Evolutionary conservation across 805 yeast genomes (phyloP).

Genomic region (Cyberlindnera lachancei): DNA sequence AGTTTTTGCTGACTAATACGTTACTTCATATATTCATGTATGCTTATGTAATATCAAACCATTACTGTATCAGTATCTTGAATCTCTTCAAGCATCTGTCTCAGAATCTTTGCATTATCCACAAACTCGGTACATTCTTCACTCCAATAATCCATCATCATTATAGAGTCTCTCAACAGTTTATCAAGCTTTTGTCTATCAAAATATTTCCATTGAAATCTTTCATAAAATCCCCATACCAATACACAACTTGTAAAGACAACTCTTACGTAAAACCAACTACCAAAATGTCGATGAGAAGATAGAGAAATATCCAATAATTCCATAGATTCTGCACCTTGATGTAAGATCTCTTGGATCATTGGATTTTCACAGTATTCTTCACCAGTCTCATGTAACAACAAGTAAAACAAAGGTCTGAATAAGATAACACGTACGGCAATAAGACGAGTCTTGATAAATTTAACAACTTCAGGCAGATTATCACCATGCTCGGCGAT

Average conservation of each 20-base stretch:
- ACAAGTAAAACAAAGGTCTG: constrained; percentile 16
- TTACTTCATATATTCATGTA: too few relatives aligned
- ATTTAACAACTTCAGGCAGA: constrained; percentile 17
- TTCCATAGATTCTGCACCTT: constrained; percentile 14
- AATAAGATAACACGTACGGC: constrained; percentile 14
- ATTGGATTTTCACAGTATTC: constrained; percentile 9
- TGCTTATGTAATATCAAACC: too few relatives aligned
- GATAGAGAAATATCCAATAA: constrained; percentile 17
- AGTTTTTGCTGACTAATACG: too few relatives aligned
- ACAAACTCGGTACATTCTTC: constrained; percentile 16
- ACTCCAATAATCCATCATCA: constrained; percentile 16
- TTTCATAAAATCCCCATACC: constrained; percentile 8
- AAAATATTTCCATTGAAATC: constrained; percentile 7
- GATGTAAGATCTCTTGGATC: constrained; percentile 12
- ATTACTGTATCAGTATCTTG: too few relatives aligned
- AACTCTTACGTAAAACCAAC: constrained; percentile 20
- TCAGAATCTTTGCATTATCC: constrained; percentile 6
- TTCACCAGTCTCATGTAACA: constrained; percentile 12
- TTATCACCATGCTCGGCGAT: background rate
- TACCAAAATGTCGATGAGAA: constrained; percentile 20
- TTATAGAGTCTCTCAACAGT: constrained; percentile 4
- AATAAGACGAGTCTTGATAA: constrained; percentile 18
- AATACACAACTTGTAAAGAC: constrained; percentile 6
- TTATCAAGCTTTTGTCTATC: constrained; percentile 6
- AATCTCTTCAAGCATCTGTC: background rate